Base-by-base conservation (phyloP, 805 yeast genomes). In the Yamadazyma scolyti region DNA sequence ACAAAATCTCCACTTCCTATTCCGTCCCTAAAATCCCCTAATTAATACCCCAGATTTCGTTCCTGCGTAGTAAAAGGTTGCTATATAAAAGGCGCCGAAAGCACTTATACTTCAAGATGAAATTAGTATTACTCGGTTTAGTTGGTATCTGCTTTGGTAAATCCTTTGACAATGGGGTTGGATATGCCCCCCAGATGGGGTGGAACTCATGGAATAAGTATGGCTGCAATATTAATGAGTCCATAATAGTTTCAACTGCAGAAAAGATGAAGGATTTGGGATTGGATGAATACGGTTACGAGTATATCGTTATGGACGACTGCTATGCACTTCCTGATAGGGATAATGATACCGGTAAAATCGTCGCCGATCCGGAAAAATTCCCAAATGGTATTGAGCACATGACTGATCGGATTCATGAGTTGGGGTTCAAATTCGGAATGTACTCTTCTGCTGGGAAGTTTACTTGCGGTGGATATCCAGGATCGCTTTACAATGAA, bases 371-470 rank as follows among this genome's bases (percentile, higher is more conserved):
- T 31, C 31, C 40, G 9, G 27, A 16, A 16, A 51, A 49, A 28
- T 53, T 53, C 30, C 58, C 60, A 9, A 27, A 40, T 26, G 58
- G 58, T 11, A 24, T 24, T n/a, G n/a, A 34, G 15, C 26, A 36
- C 12, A 36, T 53, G 16, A 31, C 54, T 9, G 54, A 54, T 22
- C 9, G 34, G 19, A 37, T 54, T 11, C 58, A 54, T 32, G 42
- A 34, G 11, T 21, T 37, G 24, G 53, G 48, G 4, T 42, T 53
- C 23, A 38, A 46, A 23, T 53, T 48, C 28, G 60, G 60, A n/a
- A 53, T 54, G 56, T 54, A 54, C 35, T 49, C 56, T 4, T 43
- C 50, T 14, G 60, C 60, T 23, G 60, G 60, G n/a, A 46, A 39
- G 23, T 50, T 42, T 34, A 54, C 60, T 7, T 54, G 58, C 35